Evolutionary conservation across 1,139 yeast species (phyloP).

Genomic region (Arxiozyma heterogenica): DNA sequence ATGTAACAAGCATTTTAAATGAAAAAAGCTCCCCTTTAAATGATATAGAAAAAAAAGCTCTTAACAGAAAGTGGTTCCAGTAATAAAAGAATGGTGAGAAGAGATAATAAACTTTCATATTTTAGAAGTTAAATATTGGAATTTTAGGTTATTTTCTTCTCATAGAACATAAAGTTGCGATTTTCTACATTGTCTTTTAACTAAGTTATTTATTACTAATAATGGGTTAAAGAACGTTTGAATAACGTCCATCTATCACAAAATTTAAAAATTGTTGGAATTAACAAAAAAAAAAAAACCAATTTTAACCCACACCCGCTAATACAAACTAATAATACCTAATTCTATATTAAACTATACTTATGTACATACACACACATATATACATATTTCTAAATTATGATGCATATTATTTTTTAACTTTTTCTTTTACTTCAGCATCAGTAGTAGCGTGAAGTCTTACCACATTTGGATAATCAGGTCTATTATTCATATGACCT

Average conservation of each 20-base stretch:
- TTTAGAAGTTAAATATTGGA: not conserved
- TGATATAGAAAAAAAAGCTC: not conserved
- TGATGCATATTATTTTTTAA: constrained; percentile 34
- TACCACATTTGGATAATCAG: constrained; percentile 64
- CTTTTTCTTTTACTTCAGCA: constrained; percentile 76
- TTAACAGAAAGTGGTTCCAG: not conserved
- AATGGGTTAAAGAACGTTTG: not conserved
- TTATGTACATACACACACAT: not conserved
- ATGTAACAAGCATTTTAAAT: constrained; percentile 12
- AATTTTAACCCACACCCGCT: not conserved
- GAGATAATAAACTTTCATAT: not conserved
- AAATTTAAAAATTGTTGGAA: not conserved
- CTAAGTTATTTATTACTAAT: not conserved
- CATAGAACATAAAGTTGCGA: not conserved
- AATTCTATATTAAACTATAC: not conserved
- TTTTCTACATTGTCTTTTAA: not conserved
- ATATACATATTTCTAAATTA: not conserved
- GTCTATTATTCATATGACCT: constrained; percentile 72
- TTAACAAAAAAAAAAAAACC: not conserved
- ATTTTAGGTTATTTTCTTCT: not conserved
- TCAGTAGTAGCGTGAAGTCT: constrained; percentile 80
- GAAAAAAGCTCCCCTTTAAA: constrained; percentile 3
- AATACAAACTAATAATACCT: not conserved
- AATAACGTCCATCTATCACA: not conserved
- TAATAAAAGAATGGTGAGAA: not conserved